phyloP scores from a whole-genome alignment of 2,329 filamentous ascomycete species.

The Elsinoe arachidis region DNA sequence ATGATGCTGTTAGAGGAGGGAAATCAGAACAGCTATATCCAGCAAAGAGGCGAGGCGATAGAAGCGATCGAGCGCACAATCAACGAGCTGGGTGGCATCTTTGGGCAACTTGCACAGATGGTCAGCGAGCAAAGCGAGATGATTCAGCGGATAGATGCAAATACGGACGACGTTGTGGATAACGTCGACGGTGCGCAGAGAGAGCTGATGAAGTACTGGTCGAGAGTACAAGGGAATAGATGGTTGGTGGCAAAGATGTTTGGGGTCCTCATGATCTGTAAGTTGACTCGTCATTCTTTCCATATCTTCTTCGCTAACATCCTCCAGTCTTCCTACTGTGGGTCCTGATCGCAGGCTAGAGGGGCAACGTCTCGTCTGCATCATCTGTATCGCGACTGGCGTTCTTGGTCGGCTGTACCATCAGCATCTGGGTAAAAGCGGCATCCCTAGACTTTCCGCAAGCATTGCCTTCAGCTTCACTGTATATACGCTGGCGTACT shows the following conservation, averaged over 20 bases:
- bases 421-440: not conserved
- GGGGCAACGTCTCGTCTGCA: not conserved
- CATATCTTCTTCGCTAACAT: constrained; percentile 12
- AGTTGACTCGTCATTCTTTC: constrained; percentile 17
- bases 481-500: constrained; percentile 14
- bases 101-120: constrained; percentile 91
- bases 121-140: constrained; percentile 95
- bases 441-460: not conserved
- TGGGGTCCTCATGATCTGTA: constrained; percentile 87
- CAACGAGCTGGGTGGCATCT: constrained; percentile 81
- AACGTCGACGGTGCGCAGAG: constrained; percentile 96
- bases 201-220: constrained; percentile 96
- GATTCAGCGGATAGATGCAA: constrained; percentile 94
- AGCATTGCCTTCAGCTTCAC: constrained; percentile 5
- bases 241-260: constrained; percentile 85
- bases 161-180: constrained; percentile 95
- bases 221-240: constrained; percentile 81
- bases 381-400: constrained; percentile 4
- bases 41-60: constrained; percentile 88
- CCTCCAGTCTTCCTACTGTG: constrained; percentile 27
- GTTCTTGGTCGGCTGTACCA: constrained; percentile 2
- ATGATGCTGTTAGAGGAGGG: constrained; percentile 89
- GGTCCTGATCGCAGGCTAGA: constrained; percentile 27
- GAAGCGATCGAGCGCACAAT: constrained; percentile 96
- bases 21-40: constrained; percentile 80